These are phyloP conservation scores for Coniferiporia sulphurascens DNA, from an alignment of 1,284 basidiomycete genomes.

Conservation along the genomic window DNA sequence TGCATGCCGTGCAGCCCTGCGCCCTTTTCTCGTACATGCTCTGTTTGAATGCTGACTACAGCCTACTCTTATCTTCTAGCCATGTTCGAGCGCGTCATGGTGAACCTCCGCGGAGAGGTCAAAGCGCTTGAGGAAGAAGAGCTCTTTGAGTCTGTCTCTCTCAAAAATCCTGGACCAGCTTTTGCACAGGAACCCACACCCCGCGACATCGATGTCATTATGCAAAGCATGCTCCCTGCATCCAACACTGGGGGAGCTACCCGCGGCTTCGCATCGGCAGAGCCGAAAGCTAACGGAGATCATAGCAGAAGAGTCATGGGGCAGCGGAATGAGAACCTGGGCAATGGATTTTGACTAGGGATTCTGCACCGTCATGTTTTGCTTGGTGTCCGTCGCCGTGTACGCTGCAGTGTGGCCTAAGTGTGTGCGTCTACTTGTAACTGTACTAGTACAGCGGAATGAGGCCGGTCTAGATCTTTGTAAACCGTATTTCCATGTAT, in stretches of 20 bases:
- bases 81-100: conserved; percentile 45
- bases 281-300: conserved; percentile 1
- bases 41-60: conserved; percentile 9
- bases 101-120: conserved; percentile 46
- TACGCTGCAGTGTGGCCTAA: too few relatives aligned
- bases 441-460: too few relatives aligned
- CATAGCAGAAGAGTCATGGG: not conserved
- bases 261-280: not conserved
- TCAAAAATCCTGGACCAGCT: conserved; percentile 49
- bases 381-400: too few relatives aligned
- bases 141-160: conserved; percentile 54
- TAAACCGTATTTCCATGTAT: too few relatives aligned
- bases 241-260: not conserved
- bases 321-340: not conserved
- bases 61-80: conserved; percentile 20
- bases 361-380: not conserved
- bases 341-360: not conserved
- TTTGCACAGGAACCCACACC: conserved; percentile 46
- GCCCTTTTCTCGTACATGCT: not conserved
- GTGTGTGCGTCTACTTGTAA: too few relatives aligned
- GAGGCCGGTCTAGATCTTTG: too few relatives aligned
- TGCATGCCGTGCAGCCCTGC: not conserved
- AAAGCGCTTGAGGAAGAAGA: conserved; percentile 61
- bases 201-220: conserved; percentile 54
- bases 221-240: conserved; percentile 48